Base-by-base conservation (phyloP, 495 filamentous ascomycete genomes). In the Podospora anserina region DNA sequence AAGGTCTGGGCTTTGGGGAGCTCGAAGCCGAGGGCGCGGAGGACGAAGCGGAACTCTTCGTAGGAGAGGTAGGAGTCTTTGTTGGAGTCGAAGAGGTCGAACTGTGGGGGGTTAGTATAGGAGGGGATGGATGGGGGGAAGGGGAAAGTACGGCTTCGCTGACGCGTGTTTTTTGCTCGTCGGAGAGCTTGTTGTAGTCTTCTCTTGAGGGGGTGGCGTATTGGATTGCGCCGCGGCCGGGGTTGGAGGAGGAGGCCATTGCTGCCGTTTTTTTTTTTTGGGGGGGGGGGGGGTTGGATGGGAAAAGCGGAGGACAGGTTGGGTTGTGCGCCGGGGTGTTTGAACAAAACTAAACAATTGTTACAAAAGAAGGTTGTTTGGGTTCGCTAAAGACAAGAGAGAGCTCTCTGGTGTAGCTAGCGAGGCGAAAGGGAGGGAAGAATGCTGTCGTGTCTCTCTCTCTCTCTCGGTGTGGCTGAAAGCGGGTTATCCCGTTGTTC, bases 31-130 rank as follows among this genome's bases (percentile, higher is more conserved):
- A 98, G 88, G 6, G 94, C 94, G 81, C 96, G 95, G 77, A 97
- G 92, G 68, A 95, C 92, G 83, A 97, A 96, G 82, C 95, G 94
- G 77, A 98, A 91, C 79, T 98, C 94, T 79, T 97, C 94, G 87
- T 97, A 97, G 79, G 97, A 94, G 71, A 98, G 92, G 73, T 91
- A 86, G 64, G 88, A 86, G 83, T 98, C 94, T 81, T 94, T 94
- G 85, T 98, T 95, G 68, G 97, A 91, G 80, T 98, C 94, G 83
- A 98, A 98, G 77, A 98, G 91, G 65, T 88, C 89, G 82, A 98
- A 97, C 94, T 97, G 7, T 26, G 62, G 26, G 28, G 13, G 54
- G 11, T 56, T 30, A 28, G 49, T 9, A 68, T 23, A 61, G 19
- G 64, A 26, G 54, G 16, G 4, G 53, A 20, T 61, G 5, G 30